Evolutionary conservation across 352 stramenopile species (phyloP).

Genomic region (Phytophthora litchii): DNA sequence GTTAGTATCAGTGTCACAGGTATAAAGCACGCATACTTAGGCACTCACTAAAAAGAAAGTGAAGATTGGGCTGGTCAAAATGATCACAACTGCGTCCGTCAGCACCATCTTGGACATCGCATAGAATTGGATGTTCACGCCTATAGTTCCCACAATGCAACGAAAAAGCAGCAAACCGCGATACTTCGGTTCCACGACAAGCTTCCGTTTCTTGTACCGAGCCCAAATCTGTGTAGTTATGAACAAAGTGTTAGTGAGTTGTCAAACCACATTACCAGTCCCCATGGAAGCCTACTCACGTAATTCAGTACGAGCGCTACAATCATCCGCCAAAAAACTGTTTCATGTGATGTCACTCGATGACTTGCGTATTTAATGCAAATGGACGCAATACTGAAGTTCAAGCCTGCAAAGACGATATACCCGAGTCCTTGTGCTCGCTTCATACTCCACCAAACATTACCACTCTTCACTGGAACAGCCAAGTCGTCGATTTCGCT

Average conservation of each 20-base stretch:
- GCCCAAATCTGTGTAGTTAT: slow-evolving; percentile 40
- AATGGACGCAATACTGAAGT: slow-evolving; percentile 69
- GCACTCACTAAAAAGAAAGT: slow-evolving; percentile 61
- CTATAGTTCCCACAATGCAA: slow-evolving; percentile 56
- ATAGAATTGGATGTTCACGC: slow-evolving; percentile 63
- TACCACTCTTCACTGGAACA: slow-evolving; percentile 2
- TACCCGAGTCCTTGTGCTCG: slow-evolving; percentile 43
- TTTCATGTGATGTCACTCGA: slow-evolving; percentile 61
- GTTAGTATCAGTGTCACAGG: not conserved
- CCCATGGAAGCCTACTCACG: slow-evolving; percentile 29
- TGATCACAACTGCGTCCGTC: slow-evolving; percentile 66
- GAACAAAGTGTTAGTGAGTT: not conserved
- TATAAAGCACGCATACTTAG: not conserved
- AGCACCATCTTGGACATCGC: slow-evolving; percentile 76
- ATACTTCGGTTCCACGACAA: slow-evolving; percentile 43
- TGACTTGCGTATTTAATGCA: slow-evolving; percentile 69
- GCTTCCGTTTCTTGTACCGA: slow-evolving; percentile 40
- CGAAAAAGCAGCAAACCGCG: slow-evolving; percentile 53
- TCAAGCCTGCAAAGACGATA: slow-evolving; percentile 58
- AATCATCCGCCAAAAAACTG: slow-evolving; percentile 62
- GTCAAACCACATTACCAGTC: too few relatives aligned
- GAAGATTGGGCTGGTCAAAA: slow-evolving; percentile 51
- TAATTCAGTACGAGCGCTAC: slow-evolving; percentile 60
- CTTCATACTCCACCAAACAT: slow-evolving; percentile 24
- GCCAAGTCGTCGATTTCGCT: slow-evolving; percentile 15